Evolutionary conservation across 768 basidiomycete species (phyloP), one percentile per base, ranked within the genome.

Genomic region (Tricholoma sp.): DNA sequence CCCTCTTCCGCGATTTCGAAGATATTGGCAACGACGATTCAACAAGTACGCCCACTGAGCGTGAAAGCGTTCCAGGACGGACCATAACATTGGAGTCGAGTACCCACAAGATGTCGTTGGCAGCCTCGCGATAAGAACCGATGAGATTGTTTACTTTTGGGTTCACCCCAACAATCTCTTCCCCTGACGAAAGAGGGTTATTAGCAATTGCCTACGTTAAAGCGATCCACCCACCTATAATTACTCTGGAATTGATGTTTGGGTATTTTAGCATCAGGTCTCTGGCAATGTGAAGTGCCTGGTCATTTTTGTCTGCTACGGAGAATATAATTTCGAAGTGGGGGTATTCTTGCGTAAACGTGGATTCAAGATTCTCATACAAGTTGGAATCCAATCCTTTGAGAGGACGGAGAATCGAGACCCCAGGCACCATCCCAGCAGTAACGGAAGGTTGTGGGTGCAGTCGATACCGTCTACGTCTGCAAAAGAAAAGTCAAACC

Each of bases 91-190:
- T 96, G n/a, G 96, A 97, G 71, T 99, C 97, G 51, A 98, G 79
- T 29, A 98, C 89, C 95, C 95, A 99, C 51, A 98, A 74, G 50
- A 98, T 89, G 66, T 98, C 94, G 67, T 97, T 78, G 55, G 79
- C 74, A 0, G 96, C 97, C 66, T 83, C 74, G 46, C 79, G 77
- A 69, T 94, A 98, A 12, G 95, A 82, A 32, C 85, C 85, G 60
- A 94, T 79, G 49, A 99, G 86, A 71, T 98, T 98, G 76, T 98
- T 98, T 64, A 98, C 88, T 78, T 98, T 98, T 0, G 97, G 97
- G 64, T 99, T 99, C 24, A 92, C 85, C 5, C 96, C 95, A 18
- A 96, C 88, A 47, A 80, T 69, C 59, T 90, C 85, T 65, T 91
- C 87, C 50, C 93, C 94, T 94, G 62, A 5, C 46, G 34, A 56